phyloP scores from a whole-genome alignment of 345 rosid species.

The Eucalyptus cloeziana region DNA sequence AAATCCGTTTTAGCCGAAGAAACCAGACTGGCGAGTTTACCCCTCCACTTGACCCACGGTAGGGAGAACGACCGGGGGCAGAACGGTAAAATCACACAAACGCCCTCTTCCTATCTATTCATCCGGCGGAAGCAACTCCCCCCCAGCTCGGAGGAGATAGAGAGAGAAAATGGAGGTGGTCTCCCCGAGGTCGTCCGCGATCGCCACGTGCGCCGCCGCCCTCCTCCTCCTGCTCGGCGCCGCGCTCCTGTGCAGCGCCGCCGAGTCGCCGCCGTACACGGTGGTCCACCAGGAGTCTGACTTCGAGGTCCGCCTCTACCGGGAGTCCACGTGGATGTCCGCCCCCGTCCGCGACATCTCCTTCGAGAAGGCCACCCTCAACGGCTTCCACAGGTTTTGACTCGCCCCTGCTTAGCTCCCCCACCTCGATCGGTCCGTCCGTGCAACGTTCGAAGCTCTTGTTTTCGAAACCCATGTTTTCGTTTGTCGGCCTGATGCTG shows the following conservation, averaged over 20 bases:
- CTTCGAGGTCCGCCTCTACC: conserved; percentile 51
- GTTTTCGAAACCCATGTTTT: too few species aligned
- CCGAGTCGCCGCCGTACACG: conserved; percentile 40
- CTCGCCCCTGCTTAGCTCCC: not conserved
- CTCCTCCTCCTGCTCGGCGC: conserved; percentile 1
- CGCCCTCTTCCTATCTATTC: not conserved
- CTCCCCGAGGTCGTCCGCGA: not conserved
- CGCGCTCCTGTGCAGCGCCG: conserved; percentile 1
- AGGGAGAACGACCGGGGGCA: not conserved
- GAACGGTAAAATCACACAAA: not conserved
- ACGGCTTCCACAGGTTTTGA: conserved; percentile 47
- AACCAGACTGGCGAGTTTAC: not conserved
- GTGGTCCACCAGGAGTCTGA: conserved; percentile 44
- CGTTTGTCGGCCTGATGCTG: not conserved
- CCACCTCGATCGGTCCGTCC: not conserved
- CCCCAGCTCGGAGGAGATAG: not conserved
- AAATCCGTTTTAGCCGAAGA: not conserved
- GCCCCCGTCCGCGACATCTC: conserved; percentile 33
- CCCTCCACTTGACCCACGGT: not conserved
- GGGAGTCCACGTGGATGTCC: conserved; percentile 46
- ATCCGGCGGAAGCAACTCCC: not conserved
- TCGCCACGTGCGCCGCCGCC: not conserved
- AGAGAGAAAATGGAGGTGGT: conserved; percentile 26
- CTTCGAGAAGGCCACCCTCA: conserved; percentile 43
- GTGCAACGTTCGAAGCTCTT: too few species aligned